Conservation (phyloP, 257 asterid genomes). For the Primulina huaijiensis region DNA sequence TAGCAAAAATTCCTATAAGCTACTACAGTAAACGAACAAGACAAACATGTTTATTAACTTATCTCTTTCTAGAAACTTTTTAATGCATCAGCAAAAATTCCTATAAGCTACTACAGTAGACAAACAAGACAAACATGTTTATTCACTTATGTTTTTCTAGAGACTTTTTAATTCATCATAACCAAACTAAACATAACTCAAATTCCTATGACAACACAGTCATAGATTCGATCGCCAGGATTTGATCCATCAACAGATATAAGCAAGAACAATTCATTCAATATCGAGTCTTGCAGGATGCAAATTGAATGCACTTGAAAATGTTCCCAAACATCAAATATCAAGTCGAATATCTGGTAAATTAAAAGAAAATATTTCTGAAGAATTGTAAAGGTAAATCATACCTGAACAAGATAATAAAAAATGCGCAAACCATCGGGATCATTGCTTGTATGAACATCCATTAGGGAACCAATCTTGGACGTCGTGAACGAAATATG, state of each 20-base stretch:
- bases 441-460: slow-evolving; percentile 91
- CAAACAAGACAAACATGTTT: background rate
- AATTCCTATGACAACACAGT: background rate
- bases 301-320: background rate
- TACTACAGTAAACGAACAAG: background rate
- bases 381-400: background rate
- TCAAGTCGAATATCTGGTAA: background rate
- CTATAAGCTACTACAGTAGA: too few relatives aligned
- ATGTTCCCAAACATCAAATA: background rate
- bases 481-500: slow-evolving; percentile 96
- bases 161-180: background rate
- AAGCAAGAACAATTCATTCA: background rate
- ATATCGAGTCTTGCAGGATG: background rate
- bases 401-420: slow-evolving; percentile 97
- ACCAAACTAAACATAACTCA: background rate
- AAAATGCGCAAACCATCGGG: slow-evolving; percentile 92
- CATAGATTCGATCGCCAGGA: background rate
- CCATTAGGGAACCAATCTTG: slow-evolving; percentile 98
- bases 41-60: background rate
- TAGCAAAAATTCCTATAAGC: too few relatives aligned
- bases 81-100: too few relatives aligned
- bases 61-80: too few relatives aligned
- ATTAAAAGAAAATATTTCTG: background rate
- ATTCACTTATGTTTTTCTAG: background rate
- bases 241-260: background rate